phyloP scores from a whole-genome alignment of 1,284 basidiomycete species.

The Pterulicium gracile region DNA sequence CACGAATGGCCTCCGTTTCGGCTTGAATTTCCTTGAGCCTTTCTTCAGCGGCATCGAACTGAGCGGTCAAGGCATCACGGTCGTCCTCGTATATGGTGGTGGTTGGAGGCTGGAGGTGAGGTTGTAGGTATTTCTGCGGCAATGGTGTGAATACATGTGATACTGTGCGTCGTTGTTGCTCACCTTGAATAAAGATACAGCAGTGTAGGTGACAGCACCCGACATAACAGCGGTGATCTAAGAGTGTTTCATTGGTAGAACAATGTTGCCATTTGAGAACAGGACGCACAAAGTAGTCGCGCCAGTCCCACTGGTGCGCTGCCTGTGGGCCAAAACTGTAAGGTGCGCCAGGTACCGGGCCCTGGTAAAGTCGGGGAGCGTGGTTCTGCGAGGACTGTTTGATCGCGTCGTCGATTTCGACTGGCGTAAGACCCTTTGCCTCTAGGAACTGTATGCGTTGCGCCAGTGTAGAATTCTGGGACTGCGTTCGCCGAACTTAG shows the following conservation, averaged over 20 bases:
- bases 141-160: conserved; percentile 2
- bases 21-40: conserved; percentile 76
- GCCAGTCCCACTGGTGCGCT: conserved; percentile 68
- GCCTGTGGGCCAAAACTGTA: conserved; percentile 29
- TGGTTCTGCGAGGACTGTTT: conserved; percentile 39
- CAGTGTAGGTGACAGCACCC: conserved; percentile 81
- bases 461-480: conserved; percentile 67
- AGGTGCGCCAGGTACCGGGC: conserved; percentile 29
- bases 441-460: conserved; percentile 91
- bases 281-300: conserved; percentile 82
- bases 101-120: conserved; percentile 86
- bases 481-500: no score
- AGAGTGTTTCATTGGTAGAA: neutral
- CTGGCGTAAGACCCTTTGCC: conserved; percentile 78
- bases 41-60: conserved; percentile 89
- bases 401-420: conserved; percentile 86
- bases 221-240: conserved; percentile 93
- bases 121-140: conserved; percentile 79
- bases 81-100: conserved; percentile 87
- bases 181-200: conserved; percentile 79
- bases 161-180: conserved; percentile 14
- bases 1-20: conserved; percentile 64
- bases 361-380: conserved; percentile 20
- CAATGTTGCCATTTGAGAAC: conserved; percentile 16
- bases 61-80: conserved; percentile 73